These are phyloP conservation scores for Wallacemonas sp. DNA, from an alignment of 208 protist genomes.

Conservation along the genomic window DNA sequence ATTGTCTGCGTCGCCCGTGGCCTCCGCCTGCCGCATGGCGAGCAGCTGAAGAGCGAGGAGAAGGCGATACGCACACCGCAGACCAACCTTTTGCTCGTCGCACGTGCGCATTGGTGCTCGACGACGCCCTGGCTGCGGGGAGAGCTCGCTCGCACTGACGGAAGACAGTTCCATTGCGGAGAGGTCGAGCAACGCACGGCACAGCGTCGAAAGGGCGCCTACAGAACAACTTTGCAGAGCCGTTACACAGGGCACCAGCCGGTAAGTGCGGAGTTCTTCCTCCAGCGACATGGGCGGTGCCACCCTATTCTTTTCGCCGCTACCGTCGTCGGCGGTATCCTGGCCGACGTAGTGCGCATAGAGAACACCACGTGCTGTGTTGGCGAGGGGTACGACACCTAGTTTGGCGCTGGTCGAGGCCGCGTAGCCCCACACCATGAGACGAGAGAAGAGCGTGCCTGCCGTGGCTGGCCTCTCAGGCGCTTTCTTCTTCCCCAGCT, in stretches of 20 bases:
- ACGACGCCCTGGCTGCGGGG: neutral
- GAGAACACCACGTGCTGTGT: slow-evolving; percentile 27
- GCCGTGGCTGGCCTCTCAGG: neutral
- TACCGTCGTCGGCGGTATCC: no score
- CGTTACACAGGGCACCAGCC: slow-evolving; percentile 4
- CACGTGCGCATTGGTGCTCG: neutral
- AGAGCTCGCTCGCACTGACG: neutral
- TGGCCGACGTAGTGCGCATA: slow-evolving; percentile 26
- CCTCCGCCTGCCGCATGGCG: neutral
- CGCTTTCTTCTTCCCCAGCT: neutral
- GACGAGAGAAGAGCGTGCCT: slow-evolving; percentile 7
- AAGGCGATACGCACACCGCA: slow-evolving; percentile 45
- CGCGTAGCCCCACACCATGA: slow-evolving; percentile 69
- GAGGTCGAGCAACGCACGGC: slow-evolving; percentile 24
- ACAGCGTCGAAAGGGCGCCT: slow-evolving; percentile 16
- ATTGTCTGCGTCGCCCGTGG: neutral
- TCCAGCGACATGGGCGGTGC: neutral
- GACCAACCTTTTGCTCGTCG: slow-evolving; percentile 14
- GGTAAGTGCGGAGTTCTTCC: slow-evolving; percentile 11
- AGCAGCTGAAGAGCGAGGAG: slow-evolving; percentile 49
- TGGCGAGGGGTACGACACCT: slow-evolving; percentile 26
- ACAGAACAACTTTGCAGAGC: slow-evolving; percentile 16
- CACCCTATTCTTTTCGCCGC: neutral
- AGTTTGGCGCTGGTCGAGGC: slow-evolving; percentile 37
- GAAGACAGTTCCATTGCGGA: slow-evolving; percentile 17